Conservation (phyloP, 352 stramenopile genomes). For the Phytophthora pinifolia region DNA sequence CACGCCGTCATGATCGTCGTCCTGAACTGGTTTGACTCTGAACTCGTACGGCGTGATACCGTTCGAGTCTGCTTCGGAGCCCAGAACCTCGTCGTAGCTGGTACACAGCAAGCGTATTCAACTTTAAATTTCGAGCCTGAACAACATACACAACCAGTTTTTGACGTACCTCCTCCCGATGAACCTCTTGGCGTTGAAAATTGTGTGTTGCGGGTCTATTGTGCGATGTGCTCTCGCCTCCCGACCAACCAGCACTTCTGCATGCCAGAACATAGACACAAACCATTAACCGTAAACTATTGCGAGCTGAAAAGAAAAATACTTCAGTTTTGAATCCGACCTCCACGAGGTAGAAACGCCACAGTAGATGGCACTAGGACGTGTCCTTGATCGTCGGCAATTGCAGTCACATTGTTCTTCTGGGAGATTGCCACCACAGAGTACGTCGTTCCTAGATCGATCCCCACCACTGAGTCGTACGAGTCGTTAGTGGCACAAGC, state of each 20-base stretch:
- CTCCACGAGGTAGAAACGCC: constrained; percentile 53
- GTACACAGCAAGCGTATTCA: constrained; percentile 3
- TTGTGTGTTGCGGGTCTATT: constrained; percentile 57
- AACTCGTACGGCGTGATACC: constrained; percentile 52
- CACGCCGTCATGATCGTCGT: constrained; percentile 23
- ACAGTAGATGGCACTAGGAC: constrained; percentile 68
- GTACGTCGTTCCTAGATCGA: constrained; percentile 80
- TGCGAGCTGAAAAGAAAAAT: neutral
- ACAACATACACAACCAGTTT: neutral
- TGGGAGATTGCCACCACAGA: constrained; percentile 73
- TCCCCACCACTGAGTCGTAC: constrained; percentile 44
- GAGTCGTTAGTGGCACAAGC: no score
- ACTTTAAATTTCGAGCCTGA: neutral
- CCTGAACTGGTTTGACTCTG: constrained; percentile 16
- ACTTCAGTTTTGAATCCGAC: constrained; percentile 20
- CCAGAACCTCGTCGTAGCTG: constrained; percentile 35
- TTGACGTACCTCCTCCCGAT: constrained; percentile 47
- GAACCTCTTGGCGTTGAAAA: constrained; percentile 82
- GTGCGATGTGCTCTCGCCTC: constrained; percentile 46
- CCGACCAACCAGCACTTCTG: constrained; percentile 52
- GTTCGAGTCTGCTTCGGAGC: constrained; percentile 12
- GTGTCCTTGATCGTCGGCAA: constrained; percentile 48
- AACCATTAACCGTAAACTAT: neutral
- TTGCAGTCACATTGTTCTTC: constrained; percentile 62
- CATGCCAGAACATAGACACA: neutral